Percentiles rank a stretch among this genome's conserved stretches.
Conservation (phyloP, 1,284 basidiomycete species). For the Heimioporus retisporus region DNA sequence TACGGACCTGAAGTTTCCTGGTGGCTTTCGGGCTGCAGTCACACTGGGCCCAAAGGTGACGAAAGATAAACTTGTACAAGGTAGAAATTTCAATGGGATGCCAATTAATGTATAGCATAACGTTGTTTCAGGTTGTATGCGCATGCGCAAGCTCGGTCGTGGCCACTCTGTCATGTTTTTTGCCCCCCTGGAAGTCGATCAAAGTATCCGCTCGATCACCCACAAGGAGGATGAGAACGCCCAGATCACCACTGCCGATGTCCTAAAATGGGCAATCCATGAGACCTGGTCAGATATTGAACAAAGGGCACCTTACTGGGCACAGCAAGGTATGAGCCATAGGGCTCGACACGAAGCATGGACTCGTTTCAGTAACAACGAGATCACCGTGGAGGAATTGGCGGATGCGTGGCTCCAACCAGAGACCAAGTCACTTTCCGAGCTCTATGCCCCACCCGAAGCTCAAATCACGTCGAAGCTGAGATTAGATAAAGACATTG, state of each 20-base stretch:
- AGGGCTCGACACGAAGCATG: conserved; percentile 43
- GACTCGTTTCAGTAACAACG: conserved; percentile 23
- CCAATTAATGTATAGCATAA: too few species aligned
- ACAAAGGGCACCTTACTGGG: conserved; percentile 51
- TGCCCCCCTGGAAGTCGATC: conserved; percentile 55
- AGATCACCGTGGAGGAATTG: conserved; percentile 23
- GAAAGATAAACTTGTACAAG: not conserved
- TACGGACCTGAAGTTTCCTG: conserved; percentile 62
- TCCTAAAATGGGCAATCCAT: conserved; percentile 32
- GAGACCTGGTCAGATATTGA: conserved; percentile 45
- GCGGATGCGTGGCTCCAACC: conserved; percentile 43
- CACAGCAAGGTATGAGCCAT: conserved; percentile 56
- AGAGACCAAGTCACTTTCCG: conserved; percentile 41
- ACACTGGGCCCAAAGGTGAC: not conserved
- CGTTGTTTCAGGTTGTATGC: not conserved
- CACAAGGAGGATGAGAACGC: conserved; percentile 5
- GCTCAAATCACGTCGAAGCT: too few species aligned
- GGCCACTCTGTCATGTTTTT: conserved; percentile 32
- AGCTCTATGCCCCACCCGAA: conserved; percentile 22
- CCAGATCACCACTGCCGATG: conserved; percentile 38
- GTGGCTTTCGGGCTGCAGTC: conserved; percentile 51
- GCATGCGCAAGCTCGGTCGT: not conserved
- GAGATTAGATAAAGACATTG: too few species aligned
- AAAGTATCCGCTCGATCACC: conserved; percentile 44
- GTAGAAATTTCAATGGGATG: not conserved